Evolutionary conservation across 768 basidiomycete species (phyloP), one percentile per base, ranked within the genome.

Genomic region (Boletus subcaerulescens): DNA sequence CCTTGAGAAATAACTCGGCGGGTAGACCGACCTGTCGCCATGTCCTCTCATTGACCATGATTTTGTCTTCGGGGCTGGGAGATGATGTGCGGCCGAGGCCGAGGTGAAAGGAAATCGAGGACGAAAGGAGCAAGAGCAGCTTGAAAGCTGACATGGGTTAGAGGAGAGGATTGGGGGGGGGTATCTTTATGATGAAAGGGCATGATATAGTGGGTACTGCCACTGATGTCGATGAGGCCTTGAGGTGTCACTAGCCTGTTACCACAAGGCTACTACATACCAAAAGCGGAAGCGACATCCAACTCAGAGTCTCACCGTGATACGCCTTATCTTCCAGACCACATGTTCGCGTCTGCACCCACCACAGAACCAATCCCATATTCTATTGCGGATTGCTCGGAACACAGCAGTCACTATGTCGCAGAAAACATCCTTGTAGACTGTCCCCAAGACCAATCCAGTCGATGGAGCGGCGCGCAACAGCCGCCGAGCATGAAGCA

Each of bases 401-500:
- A 86, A 35, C 87, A 87, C 68, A 89, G 86, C 60, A 85, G 84
- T 4, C 77, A 74, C 58, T 90, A 89, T 71, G 76, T 74, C 26
- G 79, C 87, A 3, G 82, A 88, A 56, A 86, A 90, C 58, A 87
- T 91, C 51, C 69, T 86, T 24, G 71, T 81, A 18, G 83, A 90
- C 67, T 76, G 74, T 18, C 87, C 87, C 0, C 67, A 70, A 48
- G 86, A 90, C 63, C 82, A 81, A 53, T 73, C 76, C 4, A 90
- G 87, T 65, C 73, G 90, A 73, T 91, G 89, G 89, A 91, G 87
- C 47, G 85, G 85, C 7, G 83, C 82, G 4, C 76, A 80, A 45
- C 82, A 85, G 41, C 76, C 78, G 6, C 67, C 77, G 5, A 80
- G 76, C 59, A 69, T 75, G 43, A 81, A 80, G 53, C 87, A 90